These are phyloP conservation scores for Ascochyta koolunga DNA, from an alignment of 2,329 filamentous ascomycete species.

Conservation along the genomic window DNA sequence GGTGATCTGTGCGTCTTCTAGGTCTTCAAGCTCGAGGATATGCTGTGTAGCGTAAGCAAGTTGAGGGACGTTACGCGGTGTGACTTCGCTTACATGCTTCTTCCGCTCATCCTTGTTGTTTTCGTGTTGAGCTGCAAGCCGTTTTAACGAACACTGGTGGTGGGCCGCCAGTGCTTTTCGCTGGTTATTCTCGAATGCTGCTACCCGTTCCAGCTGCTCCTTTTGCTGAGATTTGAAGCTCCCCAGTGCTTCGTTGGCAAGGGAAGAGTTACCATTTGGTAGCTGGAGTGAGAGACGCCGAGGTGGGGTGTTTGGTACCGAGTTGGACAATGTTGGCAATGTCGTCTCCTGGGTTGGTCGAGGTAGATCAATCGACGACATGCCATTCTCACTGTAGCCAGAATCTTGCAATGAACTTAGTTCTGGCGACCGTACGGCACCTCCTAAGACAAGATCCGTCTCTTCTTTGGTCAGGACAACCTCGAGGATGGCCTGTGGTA, in stretches of 20 bases:
- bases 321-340: conserved; percentile 14
- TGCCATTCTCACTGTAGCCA: conserved; percentile 35
- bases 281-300: conserved; percentile 15
- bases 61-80: conserved; percentile 1
- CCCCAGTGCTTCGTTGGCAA: conserved; percentile 37
- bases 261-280: conserved; percentile 23
- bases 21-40: conserved; percentile 45
- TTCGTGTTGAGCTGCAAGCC: conserved; percentile 29
- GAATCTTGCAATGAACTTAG: conserved; percentile 29
- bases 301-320: conserved; percentile 11
- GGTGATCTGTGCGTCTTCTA: conserved; percentile 53
- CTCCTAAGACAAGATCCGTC: conserved; percentile 35
- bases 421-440: conserved; percentile 21
- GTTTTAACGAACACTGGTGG: conserved; percentile 30
- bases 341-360: conserved; percentile 9
- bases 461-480: conserved; percentile 48
- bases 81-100: conserved; percentile 35
- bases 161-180: conserved; percentile 36
- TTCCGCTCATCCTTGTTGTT: conserved; percentile 26
- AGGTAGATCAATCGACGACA: conserved; percentile 30
- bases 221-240: conserved; percentile 35
- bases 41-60: conserved; percentile 44
- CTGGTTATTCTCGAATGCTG: conserved; percentile 43
- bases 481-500: conserved; percentile 50
- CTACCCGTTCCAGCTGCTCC: conserved; percentile 38